Conservation (phyloP, 2,329 filamentous ascomycete genomes). For the Penicillium sp. region DNA sequence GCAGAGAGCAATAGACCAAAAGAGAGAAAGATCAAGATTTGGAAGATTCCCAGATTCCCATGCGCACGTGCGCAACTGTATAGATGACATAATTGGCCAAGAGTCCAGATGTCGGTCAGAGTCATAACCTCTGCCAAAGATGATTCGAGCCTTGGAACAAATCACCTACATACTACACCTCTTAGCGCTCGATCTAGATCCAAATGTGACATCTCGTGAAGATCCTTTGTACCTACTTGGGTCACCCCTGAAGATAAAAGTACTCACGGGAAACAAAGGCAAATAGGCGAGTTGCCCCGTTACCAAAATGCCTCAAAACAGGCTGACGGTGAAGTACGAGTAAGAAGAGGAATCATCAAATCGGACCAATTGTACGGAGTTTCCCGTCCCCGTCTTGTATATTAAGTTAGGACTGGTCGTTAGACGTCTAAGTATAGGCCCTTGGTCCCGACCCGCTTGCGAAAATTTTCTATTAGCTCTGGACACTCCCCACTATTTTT, state of each 20-base stretch:
- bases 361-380: not conserved
- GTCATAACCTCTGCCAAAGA: not conserved
- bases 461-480: constrained; percentile 14
- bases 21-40: too few species aligned
- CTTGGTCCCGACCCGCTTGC: constrained; percentile 10
- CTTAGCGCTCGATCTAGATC: not conserved
- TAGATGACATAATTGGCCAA: not conserved
- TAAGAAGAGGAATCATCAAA: not conserved
- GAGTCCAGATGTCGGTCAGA: not conserved
- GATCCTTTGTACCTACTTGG: not conserved
- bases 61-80: not conserved
- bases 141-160: not conserved
- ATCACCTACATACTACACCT: not conserved
- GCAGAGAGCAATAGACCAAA: not conserved
- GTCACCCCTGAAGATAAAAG: not conserved
- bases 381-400: too few species aligned
- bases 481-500: not conserved
- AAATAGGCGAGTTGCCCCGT: constrained; percentile 1
- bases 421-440: not conserved
- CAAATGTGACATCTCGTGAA: not conserved
- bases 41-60: too few species aligned
- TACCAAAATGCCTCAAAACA: constrained; percentile 14
- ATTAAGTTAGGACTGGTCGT: too few species aligned
- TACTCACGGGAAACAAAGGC: not conserved
- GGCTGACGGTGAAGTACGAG: not conserved